These are phyloP conservation scores for Hansenula sp. DNA, from an alignment of 1,139 yeast species.

Conservation along the genomic window DNA sequence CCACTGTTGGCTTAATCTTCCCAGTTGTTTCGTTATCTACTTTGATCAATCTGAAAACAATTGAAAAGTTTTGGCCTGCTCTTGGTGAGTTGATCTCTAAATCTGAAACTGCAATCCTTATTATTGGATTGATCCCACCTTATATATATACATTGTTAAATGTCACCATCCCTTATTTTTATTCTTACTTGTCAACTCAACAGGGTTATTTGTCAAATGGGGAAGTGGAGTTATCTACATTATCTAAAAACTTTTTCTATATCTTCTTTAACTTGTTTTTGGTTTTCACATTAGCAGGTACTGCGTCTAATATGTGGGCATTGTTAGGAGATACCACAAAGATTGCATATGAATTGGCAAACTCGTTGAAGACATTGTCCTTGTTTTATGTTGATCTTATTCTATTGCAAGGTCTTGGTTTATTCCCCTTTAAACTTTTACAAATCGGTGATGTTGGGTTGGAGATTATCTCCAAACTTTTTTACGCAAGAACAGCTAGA, in stretches of 20 bases:
- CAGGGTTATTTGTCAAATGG: conserved; percentile 82
- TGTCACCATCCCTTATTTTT: conserved; percentile 69
- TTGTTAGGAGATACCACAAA: conserved; percentile 73
- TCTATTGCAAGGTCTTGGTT: conserved; percentile 71
- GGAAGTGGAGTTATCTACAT: conserved; percentile 75
- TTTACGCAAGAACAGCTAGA: conserved; percentile 53
- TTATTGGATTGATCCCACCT: conserved; percentile 78
- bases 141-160: conserved; percentile 73
- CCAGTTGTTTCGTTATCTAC: conserved; percentile 76
- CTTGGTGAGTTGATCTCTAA: conserved; percentile 59
- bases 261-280: conserved; percentile 81
- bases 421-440: conserved; percentile 73
- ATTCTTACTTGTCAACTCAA: conserved; percentile 59
- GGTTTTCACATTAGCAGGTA: conserved; percentile 79
- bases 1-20: conserved; percentile 63
- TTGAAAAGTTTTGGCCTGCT: conserved; percentile 68
- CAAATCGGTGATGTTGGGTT: conserved; percentile 44
- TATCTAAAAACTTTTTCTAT: conserved; percentile 79
- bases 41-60: conserved; percentile 64
- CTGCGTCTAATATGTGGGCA: conserved; percentile 72
- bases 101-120: conserved; percentile 57
- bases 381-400: conserved; percentile 73
- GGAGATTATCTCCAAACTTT: conserved; percentile 34
- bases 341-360: conserved; percentile 70
- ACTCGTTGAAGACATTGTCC: conserved; percentile 63